Evolutionary conservation across 208 protist species (phyloP), one percentile per base, ranked within the genome.

Genomic region (Leishmania gerbilli): DNA sequence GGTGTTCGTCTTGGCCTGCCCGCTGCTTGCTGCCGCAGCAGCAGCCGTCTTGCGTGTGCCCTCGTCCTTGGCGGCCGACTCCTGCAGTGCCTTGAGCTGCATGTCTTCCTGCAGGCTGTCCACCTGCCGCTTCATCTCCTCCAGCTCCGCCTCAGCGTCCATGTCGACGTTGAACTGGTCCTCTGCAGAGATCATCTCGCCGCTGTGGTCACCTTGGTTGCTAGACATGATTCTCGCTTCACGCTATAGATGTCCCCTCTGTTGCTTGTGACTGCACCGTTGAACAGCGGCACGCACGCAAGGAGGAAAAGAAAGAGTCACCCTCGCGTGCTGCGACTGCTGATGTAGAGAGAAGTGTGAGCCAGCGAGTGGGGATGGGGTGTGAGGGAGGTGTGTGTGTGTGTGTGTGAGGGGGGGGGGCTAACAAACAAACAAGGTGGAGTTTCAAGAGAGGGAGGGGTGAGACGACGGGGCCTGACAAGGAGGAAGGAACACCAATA

Each of bases 81-180:
- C 89, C 64, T 96, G 93, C 9, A 96, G 84, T 21, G 87, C 76
- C 86, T 95, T 95, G 56, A 98, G 90, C 69, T 96, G 90, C 56
- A 95, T 77, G 68, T 98, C 93, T 83, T 98, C 93, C 83, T 98
- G 88, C 17, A 98, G 91, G 68, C 88, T 92, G 76, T 93, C 92
- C 13, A 98, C 91, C 76, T 96, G 88, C 8, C 89, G 92, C 69
- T 88, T 86, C 88, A 98, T 91, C 71, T 95, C 91, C 83, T 95
- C 84, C 45, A 96, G 79, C 81, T 98, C 92, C 13, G 90, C 86
- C 72, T 97, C 92, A 5, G 90, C 79, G 71, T 94, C 92, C 40
- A 88, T 64, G 34, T 87, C 79, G 40, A 86, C 79, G 76, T 90
- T 89, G 81, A 88, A 89, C 81, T 87, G 86, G n/a, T 79, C 82